Evolutionary conservation across 768 basidiomycete species (phyloP), one percentile per base, ranked within the genome.

Genomic region (Hypholoma sublateritium): DNA sequence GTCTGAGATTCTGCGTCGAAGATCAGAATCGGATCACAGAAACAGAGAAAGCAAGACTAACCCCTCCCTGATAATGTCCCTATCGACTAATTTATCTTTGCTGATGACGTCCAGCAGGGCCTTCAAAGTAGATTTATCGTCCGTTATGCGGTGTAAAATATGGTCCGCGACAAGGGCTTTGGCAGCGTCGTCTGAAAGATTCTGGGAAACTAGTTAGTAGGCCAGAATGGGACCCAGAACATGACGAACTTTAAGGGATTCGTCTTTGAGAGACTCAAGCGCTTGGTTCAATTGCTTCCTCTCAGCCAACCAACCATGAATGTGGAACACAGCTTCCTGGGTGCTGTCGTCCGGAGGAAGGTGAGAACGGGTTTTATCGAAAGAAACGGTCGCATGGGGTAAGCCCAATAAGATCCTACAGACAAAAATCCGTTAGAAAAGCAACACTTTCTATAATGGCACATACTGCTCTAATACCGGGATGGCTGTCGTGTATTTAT

Each of bases 401-500:
- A 49, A 13, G n/a, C 16, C 8, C 46, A 42, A 49, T 39, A 48
- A 39, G 32, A 56, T 48, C 14, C 55, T 49, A 25, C 22, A 22
- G 22, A 14, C 12, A n/a, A 16, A 7, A 32, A 1, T 32, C 28
- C 2, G 2, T 16, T 21, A 17, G 7, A 32, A 35, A 21, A 25
- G 11, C 16, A 47, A 3, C 7, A 22, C 13, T 21, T 14, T 5
- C 22, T 36, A 49, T 8, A 16, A 37, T 8, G 16, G 34, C 11
- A 44, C 57, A 3, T 34, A 60, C 67, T 53, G 58, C 51, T 68
- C 67, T 4, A 68, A 48, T 16, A 58, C 42, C 3, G 55, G 55
- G 45, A 68, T 66, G 25, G 63, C 67, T 19, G 32, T 56, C 6
- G 63, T 63, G 24, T 66, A 68, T 12, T 46, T 55, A 19, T 66